These are phyloP conservation scores for Petunia secreta DNA, from an alignment of 257 asterid species.

Conservation along the genomic window DNA sequence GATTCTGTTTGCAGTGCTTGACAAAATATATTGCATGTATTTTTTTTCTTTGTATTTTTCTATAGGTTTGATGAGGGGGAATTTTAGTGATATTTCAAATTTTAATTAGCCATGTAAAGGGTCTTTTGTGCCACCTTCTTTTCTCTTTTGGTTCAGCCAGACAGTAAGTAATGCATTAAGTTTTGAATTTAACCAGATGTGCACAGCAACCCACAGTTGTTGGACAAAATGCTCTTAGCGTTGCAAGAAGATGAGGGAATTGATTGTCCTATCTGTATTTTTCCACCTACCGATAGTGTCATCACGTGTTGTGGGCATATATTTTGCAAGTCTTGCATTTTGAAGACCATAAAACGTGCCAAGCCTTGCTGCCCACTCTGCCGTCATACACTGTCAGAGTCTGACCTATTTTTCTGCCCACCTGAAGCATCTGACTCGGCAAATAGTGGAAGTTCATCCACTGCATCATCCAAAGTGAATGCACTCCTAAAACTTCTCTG, in stretches of 20 bases:
- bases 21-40: background rate
- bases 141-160: background rate
- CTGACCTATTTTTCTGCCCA: constrained; percentile 65
- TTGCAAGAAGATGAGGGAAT: constrained; percentile 77
- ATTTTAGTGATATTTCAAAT: background rate
- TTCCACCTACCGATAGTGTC: constrained; percentile 59
- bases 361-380: constrained; percentile 82
- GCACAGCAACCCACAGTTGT: constrained; percentile 60
- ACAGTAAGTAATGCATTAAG: background rate
- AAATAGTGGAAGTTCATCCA: constrained; percentile 31
- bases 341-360: constrained; percentile 60
- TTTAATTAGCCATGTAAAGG: background rate
- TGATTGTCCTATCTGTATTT: constrained; percentile 74
- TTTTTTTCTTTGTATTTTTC: background rate
- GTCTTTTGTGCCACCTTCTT: background rate
- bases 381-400: constrained; percentile 67
- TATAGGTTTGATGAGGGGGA: background rate
- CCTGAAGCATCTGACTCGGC: constrained; percentile 49
- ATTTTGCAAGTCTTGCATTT: constrained; percentile 72
- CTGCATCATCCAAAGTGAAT: constrained; percentile 66
- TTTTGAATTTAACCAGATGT: constrained; percentile 53
- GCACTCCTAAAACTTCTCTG: constrained; percentile 66
- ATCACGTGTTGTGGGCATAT: constrained; percentile 76
- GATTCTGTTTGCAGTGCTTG: background rate
- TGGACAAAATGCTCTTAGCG: constrained; percentile 57